Percentiles rank a stretch among this genome's conserved stretches.
Conservation (phyloP, 2,329 filamentous ascomycete species). For the Colletotrichum sojae region DNA sequence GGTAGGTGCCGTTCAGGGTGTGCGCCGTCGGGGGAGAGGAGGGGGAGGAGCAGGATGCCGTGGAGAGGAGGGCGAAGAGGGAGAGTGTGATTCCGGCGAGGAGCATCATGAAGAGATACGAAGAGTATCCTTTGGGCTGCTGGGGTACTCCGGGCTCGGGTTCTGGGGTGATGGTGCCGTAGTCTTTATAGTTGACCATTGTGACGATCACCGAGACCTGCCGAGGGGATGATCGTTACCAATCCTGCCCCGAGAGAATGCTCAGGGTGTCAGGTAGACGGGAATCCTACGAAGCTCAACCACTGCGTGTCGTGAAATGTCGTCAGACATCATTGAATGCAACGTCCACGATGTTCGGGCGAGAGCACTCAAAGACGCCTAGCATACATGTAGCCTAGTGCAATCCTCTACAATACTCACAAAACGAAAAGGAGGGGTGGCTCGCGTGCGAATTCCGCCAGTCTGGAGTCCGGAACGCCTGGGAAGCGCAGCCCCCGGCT, state of each 20-base stretch:
- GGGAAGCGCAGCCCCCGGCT: not conserved
- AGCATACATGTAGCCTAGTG: not conserved
- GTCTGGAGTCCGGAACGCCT: not conserved
- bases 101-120: not conserved
- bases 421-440: not conserved
- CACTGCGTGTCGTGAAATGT: too few relatives aligned
- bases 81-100: not conserved
- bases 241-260: not conserved
- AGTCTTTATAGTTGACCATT: conserved; percentile 4
- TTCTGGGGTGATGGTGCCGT: not conserved
- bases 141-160: not conserved
- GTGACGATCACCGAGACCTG: not conserved
- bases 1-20: conserved; percentile 55
- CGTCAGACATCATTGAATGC: too few relatives aligned
- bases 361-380: not conserved
- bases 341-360: too few relatives aligned
- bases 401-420: not conserved
- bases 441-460: conserved; percentile 6
- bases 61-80: conserved; percentile 9
- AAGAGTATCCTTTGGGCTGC: not conserved
- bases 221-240: not conserved
- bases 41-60: not conserved
- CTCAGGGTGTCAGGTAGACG: not conserved
- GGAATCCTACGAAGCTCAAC: too few relatives aligned
- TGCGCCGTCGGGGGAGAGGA: conserved; percentile 1